A percentile compares a stretch with the other conserved stretches of the same genome.
Conservation (phyloP, 2,329 filamentous ascomycete species). For the Ophiobolus disseminans region DNA sequence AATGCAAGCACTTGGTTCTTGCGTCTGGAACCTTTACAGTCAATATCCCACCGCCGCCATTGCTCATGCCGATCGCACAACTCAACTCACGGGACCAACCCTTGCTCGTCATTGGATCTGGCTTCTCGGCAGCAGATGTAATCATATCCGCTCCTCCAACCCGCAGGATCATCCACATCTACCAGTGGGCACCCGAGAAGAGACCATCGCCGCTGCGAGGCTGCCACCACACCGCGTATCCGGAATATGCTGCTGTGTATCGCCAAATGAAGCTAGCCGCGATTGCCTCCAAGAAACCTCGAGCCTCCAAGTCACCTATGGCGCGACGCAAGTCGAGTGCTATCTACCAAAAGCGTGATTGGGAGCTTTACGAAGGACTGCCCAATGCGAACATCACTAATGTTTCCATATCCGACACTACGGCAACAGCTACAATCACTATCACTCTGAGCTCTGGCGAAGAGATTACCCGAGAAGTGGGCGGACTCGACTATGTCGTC, state of each 20-base stretch:
- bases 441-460: constrained; percentile 55
- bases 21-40: constrained; percentile 67
- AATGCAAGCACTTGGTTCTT: constrained; percentile 64
- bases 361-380: constrained; percentile 63
- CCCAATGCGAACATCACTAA: constrained; percentile 61
- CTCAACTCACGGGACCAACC: constrained; percentile 43
- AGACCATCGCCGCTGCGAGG: constrained; percentile 64
- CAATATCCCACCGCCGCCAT: constrained; percentile 58
- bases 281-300: constrained; percentile 26
- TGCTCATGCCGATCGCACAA: constrained; percentile 56
- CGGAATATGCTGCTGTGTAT: constrained; percentile 67
- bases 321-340: constrained; percentile 49
- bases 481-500: constrained; percentile 62
- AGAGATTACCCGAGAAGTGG: constrained; percentile 54
- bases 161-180: constrained; percentile 66
- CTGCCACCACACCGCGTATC: constrained; percentile 67
- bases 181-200: constrained; percentile 64
- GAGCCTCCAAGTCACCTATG: constrained; percentile 29
- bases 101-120: constrained; percentile 65
- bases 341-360: constrained; percentile 58
- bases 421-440: constrained; percentile 44
- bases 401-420: constrained; percentile 26
- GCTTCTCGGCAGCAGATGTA: constrained; percentile 67
- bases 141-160: constrained; percentile 61
- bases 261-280: constrained; percentile 65